Percentiles rank a stretch among this genome's conserved stretches.
These are phyloP conservation scores for Monosiga brevicollis DNA, from an alignment of 78 protist species.

Conservation along the genomic window DNA sequence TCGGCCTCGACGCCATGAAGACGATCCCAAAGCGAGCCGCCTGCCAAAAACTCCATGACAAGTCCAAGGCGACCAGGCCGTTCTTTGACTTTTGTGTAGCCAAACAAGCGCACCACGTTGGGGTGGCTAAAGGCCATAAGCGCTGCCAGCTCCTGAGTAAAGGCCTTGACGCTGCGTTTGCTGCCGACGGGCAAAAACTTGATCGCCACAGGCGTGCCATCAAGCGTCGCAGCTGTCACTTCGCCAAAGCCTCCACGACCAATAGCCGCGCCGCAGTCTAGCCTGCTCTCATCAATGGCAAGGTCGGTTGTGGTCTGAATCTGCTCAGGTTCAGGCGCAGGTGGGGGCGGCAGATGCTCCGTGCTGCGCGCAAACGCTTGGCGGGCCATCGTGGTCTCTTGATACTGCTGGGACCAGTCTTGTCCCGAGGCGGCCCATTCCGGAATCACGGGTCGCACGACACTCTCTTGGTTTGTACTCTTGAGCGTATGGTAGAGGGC, in stretches of 20 bases:
- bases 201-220: neutral
- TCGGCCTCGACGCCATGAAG: neutral
- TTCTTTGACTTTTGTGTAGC: neutral
- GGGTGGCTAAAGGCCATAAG: neutral
- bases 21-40: neutral
- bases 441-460: neutral
- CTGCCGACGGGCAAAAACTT: neutral
- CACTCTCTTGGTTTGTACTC: neutral
- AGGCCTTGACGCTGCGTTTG: neutral
- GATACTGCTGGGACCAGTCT: neutral
- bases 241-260: neutral
- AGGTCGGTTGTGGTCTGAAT: neutral
- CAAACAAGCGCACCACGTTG: neutral
- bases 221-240: neutral
- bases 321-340: neutral
- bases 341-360: neutral
- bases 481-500: neutral
- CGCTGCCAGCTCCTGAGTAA: neutral
- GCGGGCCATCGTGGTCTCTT: neutral
- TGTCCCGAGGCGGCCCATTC: neutral
- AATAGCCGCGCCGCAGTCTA: neutral
- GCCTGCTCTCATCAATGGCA: neutral
- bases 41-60: neutral
- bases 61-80: neutral
- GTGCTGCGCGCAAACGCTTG: neutral